Percentiles rank a stretch among this genome's conserved stretches.
Evolutionary conservation across 2,329 filamentous ascomycete species (phyloP).

Genomic region (Gyromitra esculenta): DNA sequence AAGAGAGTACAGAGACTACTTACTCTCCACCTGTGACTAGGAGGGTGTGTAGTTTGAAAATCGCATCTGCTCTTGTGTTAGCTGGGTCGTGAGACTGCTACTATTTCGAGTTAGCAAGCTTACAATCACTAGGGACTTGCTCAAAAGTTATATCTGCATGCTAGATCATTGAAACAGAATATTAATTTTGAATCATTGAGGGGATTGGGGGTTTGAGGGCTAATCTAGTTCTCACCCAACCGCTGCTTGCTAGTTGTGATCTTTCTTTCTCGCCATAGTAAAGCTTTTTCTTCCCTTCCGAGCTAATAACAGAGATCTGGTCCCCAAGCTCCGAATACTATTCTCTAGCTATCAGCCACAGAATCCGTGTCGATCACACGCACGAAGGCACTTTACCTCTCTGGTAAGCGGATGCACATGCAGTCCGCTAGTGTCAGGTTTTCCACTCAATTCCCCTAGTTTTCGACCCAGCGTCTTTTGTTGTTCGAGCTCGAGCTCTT

Average conservation of each 20-base stretch:
- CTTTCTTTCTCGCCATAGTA: constrained; percentile 22
- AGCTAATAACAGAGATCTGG: constrained; percentile 68
- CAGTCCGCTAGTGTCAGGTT: constrained; percentile 68
- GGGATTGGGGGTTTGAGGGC: neutral
- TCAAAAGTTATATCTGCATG: constrained; percentile 74
- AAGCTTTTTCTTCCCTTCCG: constrained; percentile 65
- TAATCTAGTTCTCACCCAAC: constrained; percentile 34
- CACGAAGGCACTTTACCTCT: constrained; percentile 11
- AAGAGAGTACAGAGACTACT: neutral
- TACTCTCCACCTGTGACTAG: constrained; percentile 68
- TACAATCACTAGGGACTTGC: constrained; percentile 69
- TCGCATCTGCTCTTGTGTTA: constrained; percentile 61
- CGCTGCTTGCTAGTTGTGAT: constrained; percentile 35
- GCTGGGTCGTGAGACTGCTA: neutral
- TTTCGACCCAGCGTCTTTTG: constrained; percentile 72
- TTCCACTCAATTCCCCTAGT: constrained; percentile 70
- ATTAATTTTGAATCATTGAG: neutral
- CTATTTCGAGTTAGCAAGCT: neutral
- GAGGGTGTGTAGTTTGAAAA: constrained; percentile 68
- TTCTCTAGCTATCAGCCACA: constrained; percentile 37
- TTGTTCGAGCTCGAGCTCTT: constrained; percentile 70
- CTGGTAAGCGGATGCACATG: constrained; percentile 67
- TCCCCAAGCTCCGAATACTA: constrained; percentile 64
- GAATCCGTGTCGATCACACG: neutral
- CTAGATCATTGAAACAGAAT: constrained; percentile 54